Conservation (phyloP, 257 asterid species). For the Przewalskia tangutica region DNA sequence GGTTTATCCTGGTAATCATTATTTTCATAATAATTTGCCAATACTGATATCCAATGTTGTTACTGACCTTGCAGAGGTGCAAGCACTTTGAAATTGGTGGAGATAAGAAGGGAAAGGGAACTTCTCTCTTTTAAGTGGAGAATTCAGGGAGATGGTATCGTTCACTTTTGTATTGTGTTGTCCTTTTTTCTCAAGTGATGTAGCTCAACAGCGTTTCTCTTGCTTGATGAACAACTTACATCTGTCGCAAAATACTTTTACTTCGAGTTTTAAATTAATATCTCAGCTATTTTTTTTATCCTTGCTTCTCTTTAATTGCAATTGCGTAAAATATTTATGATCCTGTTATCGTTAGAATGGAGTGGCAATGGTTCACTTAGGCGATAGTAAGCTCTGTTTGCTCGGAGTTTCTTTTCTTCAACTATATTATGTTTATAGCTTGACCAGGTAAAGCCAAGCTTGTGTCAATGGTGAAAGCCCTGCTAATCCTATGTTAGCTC, state of each 20-base stretch:
- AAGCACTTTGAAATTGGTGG: constrained; percentile 4
- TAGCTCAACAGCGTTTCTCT: not conserved
- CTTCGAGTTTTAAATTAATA: not conserved
- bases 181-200: not conserved
- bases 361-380: no score
- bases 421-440: no score
- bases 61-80: not conserved
- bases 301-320: not conserved
- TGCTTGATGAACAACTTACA: not conserved
- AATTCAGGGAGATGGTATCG: not conserved
- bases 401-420: no score
- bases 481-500: no score
- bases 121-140: not conserved
- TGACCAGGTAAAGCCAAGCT: no score
- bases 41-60: not conserved
- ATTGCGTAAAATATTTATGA: no score
- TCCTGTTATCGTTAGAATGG: no score
- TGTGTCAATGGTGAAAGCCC: no score
- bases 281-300: not conserved
- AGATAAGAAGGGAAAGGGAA: constrained; percentile 4
- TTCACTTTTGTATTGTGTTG: not conserved
- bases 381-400: no score
- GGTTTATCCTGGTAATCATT: not conserved
- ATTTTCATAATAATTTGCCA: not conserved
- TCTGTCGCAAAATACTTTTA: not conserved